These are phyloP conservation scores for Takashimella koratensis DNA, from an alignment of 1,284 basidiomycete genomes.

Conservation along the genomic window DNA sequence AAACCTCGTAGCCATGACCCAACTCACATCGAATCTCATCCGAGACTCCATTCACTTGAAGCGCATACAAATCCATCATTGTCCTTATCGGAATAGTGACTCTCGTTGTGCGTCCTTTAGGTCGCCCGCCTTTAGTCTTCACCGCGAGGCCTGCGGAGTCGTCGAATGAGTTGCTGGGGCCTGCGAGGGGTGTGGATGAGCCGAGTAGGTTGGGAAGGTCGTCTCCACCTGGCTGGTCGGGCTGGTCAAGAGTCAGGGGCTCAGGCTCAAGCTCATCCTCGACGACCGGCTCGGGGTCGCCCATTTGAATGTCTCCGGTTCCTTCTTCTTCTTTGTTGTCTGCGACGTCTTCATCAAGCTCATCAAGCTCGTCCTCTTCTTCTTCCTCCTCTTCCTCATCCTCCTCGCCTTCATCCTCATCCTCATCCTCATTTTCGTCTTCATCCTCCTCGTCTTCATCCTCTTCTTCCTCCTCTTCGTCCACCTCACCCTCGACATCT, in stretches of 20 bases:
- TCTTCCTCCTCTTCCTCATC: conserved; percentile 4
- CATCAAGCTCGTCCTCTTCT: neutral
- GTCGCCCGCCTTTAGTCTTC: neutral
- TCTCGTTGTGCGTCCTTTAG: neutral
- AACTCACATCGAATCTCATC: neutral
- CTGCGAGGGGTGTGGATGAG: too few species aligned
- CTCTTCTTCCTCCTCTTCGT: neutral
- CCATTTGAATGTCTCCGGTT: neutral
- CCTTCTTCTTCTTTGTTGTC: conserved; percentile 3
- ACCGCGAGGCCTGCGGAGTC: too few species aligned
- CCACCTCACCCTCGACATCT: neutral
- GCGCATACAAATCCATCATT: neutral
- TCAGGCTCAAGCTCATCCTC: too few species aligned
- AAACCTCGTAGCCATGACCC: too few species aligned
- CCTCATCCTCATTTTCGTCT: neutral
- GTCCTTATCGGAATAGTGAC: neutral
- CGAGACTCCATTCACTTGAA: neutral
- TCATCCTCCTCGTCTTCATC: conserved; percentile 1
- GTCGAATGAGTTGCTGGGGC: too few species aligned
- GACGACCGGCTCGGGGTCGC: too few species aligned
- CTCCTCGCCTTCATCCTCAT: conserved; percentile 5
- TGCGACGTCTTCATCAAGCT: conserved; percentile 10
- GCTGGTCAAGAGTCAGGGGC: too few species aligned
- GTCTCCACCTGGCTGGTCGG: too few species aligned
- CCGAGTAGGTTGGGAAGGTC: too few species aligned